Conservation (phyloP, 768 basidiomycete genomes). For the Lentinula guzmanii region DNA sequence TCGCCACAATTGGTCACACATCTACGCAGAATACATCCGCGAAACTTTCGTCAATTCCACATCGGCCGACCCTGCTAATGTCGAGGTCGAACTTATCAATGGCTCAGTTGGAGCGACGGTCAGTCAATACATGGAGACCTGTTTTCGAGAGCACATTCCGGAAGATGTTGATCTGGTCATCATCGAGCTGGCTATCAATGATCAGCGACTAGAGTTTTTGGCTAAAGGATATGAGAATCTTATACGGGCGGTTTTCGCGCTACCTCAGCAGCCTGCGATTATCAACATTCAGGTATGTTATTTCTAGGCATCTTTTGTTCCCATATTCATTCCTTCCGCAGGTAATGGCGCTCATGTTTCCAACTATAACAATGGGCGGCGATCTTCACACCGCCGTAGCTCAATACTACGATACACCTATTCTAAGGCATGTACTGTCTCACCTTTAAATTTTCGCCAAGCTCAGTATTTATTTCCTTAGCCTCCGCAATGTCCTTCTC, state of each 20-base stretch:
- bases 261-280: neutral
- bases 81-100: conserved; percentile 1
- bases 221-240: neutral
- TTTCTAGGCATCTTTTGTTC: neutral
- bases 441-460: too few relatives aligned
- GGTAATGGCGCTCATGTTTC: conserved; percentile 1
- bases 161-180: conserved; percentile 1
- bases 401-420: conserved; percentile 2
- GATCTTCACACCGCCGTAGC: conserved; percentile 1
- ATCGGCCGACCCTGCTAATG: neutral
- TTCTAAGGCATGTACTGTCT: neutral
- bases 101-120: neutral
- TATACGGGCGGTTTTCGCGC: neutral
- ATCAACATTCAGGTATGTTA: neutral
- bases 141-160: neutral
- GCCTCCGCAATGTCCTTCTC: neutral
- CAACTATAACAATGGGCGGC: neutral
- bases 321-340: neutral
- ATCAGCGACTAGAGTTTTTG: neutral
- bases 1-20: neutral
- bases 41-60: neutral
- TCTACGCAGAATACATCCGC: neutral
- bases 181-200: neutral
- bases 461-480: neutral
- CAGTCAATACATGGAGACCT: conserved; percentile 3